These are phyloP conservation scores for Umbelopsis ramanniana DNA, from an alignment of 192 early-diverging fungal species.

Conservation along the genomic window DNA sequence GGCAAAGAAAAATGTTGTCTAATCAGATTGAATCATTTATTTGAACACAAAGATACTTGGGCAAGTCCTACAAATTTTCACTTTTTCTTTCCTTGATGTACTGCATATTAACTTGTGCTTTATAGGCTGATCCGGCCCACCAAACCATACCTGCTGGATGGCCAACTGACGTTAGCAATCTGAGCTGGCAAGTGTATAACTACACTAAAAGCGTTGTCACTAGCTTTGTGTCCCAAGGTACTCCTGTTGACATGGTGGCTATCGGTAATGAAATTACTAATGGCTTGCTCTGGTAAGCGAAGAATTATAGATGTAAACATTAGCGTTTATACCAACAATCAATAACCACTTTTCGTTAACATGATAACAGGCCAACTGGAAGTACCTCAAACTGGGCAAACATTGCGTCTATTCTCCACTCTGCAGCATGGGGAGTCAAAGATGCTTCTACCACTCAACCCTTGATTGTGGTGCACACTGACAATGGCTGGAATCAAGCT, in stretches of 20 bases:
- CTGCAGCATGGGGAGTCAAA: constrained; percentile 41
- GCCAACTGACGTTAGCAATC: constrained; percentile 18
- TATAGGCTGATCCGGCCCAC: constrained; percentile 6
- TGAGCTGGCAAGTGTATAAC: constrained; percentile 24
- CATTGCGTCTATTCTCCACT: constrained; percentile 35
- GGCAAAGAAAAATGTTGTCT: background rate
- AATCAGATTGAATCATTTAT: background rate
- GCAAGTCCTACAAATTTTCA: background rate
- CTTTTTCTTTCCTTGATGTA: background rate
- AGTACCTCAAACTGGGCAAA: constrained; percentile 27
- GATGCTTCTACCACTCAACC: constrained; percentile 22
- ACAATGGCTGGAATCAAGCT: constrained; percentile 37
- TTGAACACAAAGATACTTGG: constrained; percentile 11
- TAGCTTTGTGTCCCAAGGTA: constrained; percentile 14
- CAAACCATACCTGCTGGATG: constrained; percentile 24
- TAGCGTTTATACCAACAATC: background rate
- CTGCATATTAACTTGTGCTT: background rate
- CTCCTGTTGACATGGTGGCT: constrained; percentile 28
- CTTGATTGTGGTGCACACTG: constrained; percentile 31
- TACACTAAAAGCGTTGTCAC: constrained; percentile 12
- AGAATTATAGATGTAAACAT: background rate
- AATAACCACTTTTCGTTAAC: background rate
- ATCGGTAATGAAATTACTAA: constrained; percentile 40
- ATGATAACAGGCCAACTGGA: constrained; percentile 29
- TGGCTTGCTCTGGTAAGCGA: constrained; percentile 32